A percentile compares a stretch with the other conserved stretches of the same genome.
Evolutionary conservation across 2,329 filamentous ascomycete genomes (phyloP).

Genomic region (Zymoseptoria passerinii): DNA sequence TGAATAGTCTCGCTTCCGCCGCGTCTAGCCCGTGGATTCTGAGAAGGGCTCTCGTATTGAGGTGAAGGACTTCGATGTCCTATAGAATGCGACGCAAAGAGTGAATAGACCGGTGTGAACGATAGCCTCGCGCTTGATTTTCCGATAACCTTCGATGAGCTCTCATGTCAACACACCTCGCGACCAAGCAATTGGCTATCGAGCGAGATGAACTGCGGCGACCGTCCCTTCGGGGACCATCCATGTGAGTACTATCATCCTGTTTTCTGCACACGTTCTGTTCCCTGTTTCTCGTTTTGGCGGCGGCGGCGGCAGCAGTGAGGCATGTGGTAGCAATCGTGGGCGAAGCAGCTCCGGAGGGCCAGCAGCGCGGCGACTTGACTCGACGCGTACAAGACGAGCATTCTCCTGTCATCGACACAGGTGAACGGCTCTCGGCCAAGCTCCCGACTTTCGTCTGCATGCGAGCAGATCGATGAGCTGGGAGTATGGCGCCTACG

Average conservation of each 20-base stretch:
- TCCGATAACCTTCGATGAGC: background rate
- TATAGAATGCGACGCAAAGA: background rate
- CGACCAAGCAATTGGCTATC: background rate
- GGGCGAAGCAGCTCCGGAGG: background rate
- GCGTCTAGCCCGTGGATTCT: too few species aligned
- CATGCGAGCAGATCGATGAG: background rate
- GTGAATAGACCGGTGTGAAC: background rate
- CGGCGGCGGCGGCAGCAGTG: background rate
- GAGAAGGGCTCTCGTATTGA: background rate
- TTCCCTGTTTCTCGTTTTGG: background rate
- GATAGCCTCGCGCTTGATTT: background rate
- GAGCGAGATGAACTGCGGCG: background rate
- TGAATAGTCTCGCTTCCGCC: background rate
- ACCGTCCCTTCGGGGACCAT: background rate
- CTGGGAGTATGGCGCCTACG: background rate
- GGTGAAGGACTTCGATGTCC: background rate
- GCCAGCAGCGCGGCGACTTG: background rate
- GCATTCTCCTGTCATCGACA: background rate
- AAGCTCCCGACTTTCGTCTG: background rate
- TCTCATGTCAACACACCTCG: background rate
- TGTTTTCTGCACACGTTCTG: background rate
- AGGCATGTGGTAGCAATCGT: background rate
- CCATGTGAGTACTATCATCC: background rate
- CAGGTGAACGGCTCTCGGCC: background rate
- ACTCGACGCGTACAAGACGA: background rate